phyloP scores from a whole-genome alignment of 73 alveolate genomes.

The Paramecium octaurelia region DNA sequence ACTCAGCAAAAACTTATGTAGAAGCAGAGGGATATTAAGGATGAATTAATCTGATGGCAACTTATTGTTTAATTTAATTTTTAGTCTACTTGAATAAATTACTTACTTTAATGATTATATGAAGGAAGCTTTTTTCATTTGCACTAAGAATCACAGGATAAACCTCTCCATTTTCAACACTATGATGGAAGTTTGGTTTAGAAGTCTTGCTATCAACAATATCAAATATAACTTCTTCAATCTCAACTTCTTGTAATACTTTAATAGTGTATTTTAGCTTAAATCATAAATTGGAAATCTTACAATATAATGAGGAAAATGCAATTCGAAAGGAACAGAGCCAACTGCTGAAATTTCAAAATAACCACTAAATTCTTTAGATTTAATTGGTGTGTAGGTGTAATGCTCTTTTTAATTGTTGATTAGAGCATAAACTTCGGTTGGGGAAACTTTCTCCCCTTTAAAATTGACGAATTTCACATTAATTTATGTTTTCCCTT shows the following conservation, averaged over 20 bases:
- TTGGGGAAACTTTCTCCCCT: not conserved
- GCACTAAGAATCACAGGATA: not conserved
- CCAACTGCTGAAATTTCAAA: not conserved
- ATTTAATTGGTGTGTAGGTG: not conserved
- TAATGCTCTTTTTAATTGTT: not conserved
- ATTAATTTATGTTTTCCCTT: not conserved
- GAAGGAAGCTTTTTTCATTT: constrained; percentile 1
- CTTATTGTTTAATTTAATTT: not conserved
- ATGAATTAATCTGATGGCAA: not conserved
- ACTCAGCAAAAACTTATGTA: constrained; percentile 30
- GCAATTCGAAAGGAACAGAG: not conserved
- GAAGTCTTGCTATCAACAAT: constrained; percentile 6
- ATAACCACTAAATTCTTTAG: constrained; percentile 8
- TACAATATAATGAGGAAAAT: not conserved
- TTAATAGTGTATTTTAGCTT: not conserved
- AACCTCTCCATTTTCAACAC: constrained; percentile 17
- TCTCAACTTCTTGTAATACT: not conserved
- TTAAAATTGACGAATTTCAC: not conserved
- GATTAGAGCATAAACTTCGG: not conserved
- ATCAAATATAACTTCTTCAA: not conserved
- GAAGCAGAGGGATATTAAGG: not conserved
- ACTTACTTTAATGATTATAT: not conserved
- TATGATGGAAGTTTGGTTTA: not conserved
- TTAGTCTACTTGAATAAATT: not conserved
- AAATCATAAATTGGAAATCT: not conserved